Evolutionary conservation across 2,329 filamentous ascomycete genomes (phyloP).

Genomic region (Trichophaea hybrida): DNA sequence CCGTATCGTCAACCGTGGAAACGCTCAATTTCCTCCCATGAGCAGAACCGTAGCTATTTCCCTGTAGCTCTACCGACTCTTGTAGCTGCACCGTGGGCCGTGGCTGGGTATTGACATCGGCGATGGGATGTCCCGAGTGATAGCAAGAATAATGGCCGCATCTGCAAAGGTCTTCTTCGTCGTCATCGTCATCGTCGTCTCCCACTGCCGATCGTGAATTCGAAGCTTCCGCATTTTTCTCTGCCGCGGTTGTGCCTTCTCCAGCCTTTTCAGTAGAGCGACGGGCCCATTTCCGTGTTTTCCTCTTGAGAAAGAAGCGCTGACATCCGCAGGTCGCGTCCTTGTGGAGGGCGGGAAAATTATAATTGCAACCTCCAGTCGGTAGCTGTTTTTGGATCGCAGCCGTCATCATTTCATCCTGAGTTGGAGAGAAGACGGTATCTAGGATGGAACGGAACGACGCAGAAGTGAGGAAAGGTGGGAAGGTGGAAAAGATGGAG

Average conservation of each 20-base stretch:
- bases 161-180: conserved; percentile 6
- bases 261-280: neutral
- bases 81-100: neutral
- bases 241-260: neutral
- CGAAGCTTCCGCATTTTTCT: neutral
- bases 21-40: conserved; percentile 7
- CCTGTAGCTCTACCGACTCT: neutral
- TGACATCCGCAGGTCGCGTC: neutral
- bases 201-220: neutral
- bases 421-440: neutral
- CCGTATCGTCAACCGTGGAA: conserved; percentile 4
- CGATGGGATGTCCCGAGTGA: conserved; percentile 8
- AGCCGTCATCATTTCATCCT: neutral
- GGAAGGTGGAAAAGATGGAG: no score
- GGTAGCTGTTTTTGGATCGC: neutral
- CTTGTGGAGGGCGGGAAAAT: neutral
- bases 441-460: no score
- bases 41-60: conserved; percentile 5
- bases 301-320: neutral
- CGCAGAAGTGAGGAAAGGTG: no score
- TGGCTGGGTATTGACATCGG: neutral
- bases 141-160: conserved; percentile 20
- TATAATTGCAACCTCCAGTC: neutral
- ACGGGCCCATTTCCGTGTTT: neutral
- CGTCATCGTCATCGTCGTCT: neutral